Base-by-base conservation (phyloP, 2,329 filamentous ascomycete species). In the Leptographium flavum region DNA sequence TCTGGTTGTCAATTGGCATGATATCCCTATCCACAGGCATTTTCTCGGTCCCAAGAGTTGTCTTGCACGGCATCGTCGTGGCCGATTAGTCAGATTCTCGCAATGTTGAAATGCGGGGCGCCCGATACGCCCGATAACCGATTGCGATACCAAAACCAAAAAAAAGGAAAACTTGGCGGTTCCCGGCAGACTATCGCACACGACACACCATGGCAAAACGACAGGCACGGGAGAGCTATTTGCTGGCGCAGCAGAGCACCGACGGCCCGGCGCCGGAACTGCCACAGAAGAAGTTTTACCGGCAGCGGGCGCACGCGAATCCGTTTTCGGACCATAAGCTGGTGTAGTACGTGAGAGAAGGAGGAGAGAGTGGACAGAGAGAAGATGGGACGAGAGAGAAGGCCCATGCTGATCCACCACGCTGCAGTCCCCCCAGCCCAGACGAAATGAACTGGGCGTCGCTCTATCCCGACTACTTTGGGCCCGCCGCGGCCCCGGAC, bases 291-390 rank as follows among this genome's bases (percentile, higher is more conserved):
- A 90, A 84, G 67, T 94, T 92, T 67, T 98, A 94, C 63, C 79
- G 92, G 46, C 92, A 98, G 64, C 77, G 92, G 62, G 92, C 92
- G 32, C 92, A 98, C 66, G 92, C 92, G 51, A 98, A 98, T 67
- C 88, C 90, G 7, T 98, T 98, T 66, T 95, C 90, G 3, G 92
- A 98, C 58, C 92, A 98, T 68, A 70, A 76, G 47, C 70, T 98
- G 59, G 72, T 74, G 56, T 98, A 98, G 92, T 61, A 7, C 22
- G 43, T 45, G 13, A 19, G 37, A 39, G 17, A 2, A n/a, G n/a
- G n/a, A n/a, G n/a, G n/a, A n/a, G n/a, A n/a, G n/a, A n/a, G n/a
- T n/a, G n/a, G n/a, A n/a, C n/a, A n/a, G n/a, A n/a, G n/a, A n/a
- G n/a, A n/a, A n/a, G n/a, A n/a, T n/a, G n/a, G n/a, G n/a, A n/a